Evolutionary conservation across 106 monocot species (phyloP).

Genomic region (Platanthera zijinensis): DNA sequence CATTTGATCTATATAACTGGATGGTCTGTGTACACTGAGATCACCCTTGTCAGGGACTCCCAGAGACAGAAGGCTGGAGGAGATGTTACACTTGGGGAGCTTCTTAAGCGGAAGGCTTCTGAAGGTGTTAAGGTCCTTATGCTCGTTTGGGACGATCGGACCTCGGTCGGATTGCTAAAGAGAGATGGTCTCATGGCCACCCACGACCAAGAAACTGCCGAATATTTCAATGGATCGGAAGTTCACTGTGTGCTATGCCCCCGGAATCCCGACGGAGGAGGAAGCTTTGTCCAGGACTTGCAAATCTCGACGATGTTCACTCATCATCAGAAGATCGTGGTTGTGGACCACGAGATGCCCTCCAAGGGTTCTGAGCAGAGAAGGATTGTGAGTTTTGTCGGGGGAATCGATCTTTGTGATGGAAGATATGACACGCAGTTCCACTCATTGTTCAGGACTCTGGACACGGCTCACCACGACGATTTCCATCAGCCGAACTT

Average conservation of each 20-base stretch:
- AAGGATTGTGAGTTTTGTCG: constrained; percentile 22
- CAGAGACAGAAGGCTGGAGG: constrained; percentile 23
- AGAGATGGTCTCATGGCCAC: constrained; percentile 26
- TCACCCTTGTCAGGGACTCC: constrained; percentile 19
- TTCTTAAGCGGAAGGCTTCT: constrained; percentile 21
- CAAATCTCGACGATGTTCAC: constrained; percentile 26
- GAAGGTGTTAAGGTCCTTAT: constrained; percentile 26
- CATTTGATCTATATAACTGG: constrained; percentile 30
- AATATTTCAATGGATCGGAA: constrained; percentile 14
- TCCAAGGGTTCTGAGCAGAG: constrained; percentile 13
- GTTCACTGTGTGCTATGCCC: constrained; percentile 25
- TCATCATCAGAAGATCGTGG: constrained; percentile 29
- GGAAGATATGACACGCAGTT: constrained; percentile 30
- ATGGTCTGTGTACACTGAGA: constrained; percentile 28
- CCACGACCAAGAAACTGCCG: constrained; percentile 21
- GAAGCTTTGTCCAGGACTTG: constrained; percentile 23
- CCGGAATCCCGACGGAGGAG: constrained; percentile 21
- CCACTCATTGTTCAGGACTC: constrained; percentile 22
- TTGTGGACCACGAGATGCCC: constrained; percentile 26
- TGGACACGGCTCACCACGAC: constrained; percentile 23
- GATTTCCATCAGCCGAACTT: constrained; percentile 31
- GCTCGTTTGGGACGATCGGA: constrained; percentile 31
- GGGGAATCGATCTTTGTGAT: constrained; percentile 26
- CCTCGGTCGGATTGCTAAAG: constrained; percentile 20
- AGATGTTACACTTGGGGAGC: constrained; percentile 23